Conservation (phyloP, 2,329 filamentous ascomycete species). For the Aciculosporium take region DNA sequence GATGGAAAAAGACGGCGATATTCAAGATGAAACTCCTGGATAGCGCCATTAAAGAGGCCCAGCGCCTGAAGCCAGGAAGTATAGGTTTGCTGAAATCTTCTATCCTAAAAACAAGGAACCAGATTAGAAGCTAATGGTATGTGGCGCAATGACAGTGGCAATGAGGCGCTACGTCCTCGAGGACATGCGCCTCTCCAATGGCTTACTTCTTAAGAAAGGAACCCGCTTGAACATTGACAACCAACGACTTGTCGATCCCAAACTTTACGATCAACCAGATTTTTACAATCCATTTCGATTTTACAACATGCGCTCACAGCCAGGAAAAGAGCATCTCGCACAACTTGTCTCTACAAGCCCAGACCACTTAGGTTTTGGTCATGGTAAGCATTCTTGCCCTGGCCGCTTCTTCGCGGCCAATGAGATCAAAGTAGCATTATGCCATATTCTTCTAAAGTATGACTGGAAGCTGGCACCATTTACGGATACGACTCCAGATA, state of each 20-base stretch:
- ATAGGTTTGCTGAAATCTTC: neutral
- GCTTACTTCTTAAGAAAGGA: conserved; percentile 11
- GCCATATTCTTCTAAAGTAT: neutral
- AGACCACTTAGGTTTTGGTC: conserved; percentile 19
- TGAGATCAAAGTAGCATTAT: conserved; percentile 17
- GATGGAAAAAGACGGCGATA: conserved; percentile 31
- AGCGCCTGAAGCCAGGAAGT: conserved; percentile 24
- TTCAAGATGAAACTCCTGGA: conserved; percentile 32
- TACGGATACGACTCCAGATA: neutral
- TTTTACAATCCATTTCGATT: conserved; percentile 12
- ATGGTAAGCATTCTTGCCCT: conserved; percentile 24
- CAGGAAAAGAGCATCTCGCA: conserved; percentile 5
- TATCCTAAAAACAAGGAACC: neutral
- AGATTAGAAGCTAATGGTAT: neutral
- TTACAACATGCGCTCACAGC: conserved; percentile 6
- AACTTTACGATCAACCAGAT: conserved; percentile 9
- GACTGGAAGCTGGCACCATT: neutral
- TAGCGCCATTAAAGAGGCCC: conserved; percentile 35
- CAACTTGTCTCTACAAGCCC: conserved; percentile 18
- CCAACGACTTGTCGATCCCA: conserved; percentile 9
- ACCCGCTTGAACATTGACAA: conserved; percentile 7
- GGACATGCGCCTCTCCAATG: conserved; percentile 10
- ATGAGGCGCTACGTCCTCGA: conserved; percentile 1
- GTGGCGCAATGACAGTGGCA: neutral
- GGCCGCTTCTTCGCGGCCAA: conserved; percentile 26